Evolutionary conservation across 176 grass and related monocot species (phyloP).

Genomic region (Triticum monococcum): DNA sequence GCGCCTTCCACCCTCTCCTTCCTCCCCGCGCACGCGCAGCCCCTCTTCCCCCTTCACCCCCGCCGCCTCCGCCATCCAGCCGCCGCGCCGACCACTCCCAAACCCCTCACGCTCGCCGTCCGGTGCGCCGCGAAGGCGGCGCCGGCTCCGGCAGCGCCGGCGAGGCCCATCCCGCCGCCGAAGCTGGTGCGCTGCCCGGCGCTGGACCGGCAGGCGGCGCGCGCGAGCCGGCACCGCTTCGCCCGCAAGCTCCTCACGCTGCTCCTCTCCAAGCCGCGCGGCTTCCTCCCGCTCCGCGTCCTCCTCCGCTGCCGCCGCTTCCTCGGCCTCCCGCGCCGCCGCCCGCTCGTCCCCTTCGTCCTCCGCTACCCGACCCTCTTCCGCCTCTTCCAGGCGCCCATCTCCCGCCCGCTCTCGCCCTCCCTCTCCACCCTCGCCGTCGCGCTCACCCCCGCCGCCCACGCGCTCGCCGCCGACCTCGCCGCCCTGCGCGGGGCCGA

Average conservation of each 20-base stretch:
- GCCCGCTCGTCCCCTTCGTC: not conserved
- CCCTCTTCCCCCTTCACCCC: not conserved
- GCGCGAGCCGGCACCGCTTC: not conserved
- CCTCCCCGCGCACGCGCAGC: not conserved
- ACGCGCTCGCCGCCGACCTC: not conserved
- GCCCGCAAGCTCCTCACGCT: slow-evolving; percentile 12
- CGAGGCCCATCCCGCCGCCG: slow-evolving; percentile 6
- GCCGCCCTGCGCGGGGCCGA: slow-evolving; percentile 2
- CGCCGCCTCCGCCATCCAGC: not conserved
- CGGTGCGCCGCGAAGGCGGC: not conserved
- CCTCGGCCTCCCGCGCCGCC: not conserved
- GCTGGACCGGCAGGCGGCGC: slow-evolving; percentile 18
- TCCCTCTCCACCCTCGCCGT: slow-evolving; percentile 23
- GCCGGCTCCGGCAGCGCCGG: not conserved
- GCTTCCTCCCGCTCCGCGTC: slow-evolving; percentile 16
- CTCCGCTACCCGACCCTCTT: slow-evolving; percentile 13
- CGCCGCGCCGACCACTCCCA: not conserved
- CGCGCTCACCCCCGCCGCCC: slow-evolving; percentile 1
- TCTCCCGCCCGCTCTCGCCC: not conserved
- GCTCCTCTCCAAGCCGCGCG: slow-evolving; percentile 14
- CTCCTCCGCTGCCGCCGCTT: slow-evolving; percentile 10
- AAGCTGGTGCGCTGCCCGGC: slow-evolving; percentile 10
- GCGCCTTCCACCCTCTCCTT: not conserved
- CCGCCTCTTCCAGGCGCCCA: slow-evolving; percentile 8
- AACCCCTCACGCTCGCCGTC: not conserved